Evolutionary conservation across 1,284 basidiomycete species (phyloP), one percentile per base, ranked within the genome.

Genomic region (Violaceomyces palustris): DNA sequence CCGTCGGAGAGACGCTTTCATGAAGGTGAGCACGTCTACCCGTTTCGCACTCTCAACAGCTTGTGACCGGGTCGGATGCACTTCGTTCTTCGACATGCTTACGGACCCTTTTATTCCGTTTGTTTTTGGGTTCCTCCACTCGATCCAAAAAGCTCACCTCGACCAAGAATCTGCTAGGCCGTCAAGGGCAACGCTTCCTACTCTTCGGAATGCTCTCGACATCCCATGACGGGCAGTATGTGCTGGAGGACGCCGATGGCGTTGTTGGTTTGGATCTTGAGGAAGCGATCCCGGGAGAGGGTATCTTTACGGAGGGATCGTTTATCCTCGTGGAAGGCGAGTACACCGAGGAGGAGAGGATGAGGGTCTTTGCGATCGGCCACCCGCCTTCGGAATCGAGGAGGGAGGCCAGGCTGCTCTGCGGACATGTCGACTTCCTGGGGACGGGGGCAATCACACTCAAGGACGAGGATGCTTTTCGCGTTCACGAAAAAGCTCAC

Each of bases 311-410:
- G 0, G 92, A 98, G 74, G 94, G 94, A 0, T 89, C 86, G 50
- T 86, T 96, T 74, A 88, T 91, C 1, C 80, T 99, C 8, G 83
- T 97, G 0, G 94, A 98, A 75, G 94, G 94, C 25, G 88, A 92
- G 67, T 99, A 97, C 71, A 96, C 88, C 0, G 83, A 90, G 49
- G 88, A 97, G 23, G 87, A 86, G 38, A 86, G 81, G 1, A 79
- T 99, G 42, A 80, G 85, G 48, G 90, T 96, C 6, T 82, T 90
- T 56, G 94, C 92, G 7, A 86, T 99, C 58, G 93, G 94, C 1
- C 93, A 98, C 74, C 94, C 94, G 1, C 94, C 94, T 2, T 59
- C 55, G 39, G 70, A 73, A 37, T 44, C 51, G 0, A 48, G 69
- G 12, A 53, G 49, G 8, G 48, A 45, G 7, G 67, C 64, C 9